These are phyloP conservation scores for Boletus speciosus DNA, from an alignment of 768 basidiomycete species.

Conservation along the genomic window DNA sequence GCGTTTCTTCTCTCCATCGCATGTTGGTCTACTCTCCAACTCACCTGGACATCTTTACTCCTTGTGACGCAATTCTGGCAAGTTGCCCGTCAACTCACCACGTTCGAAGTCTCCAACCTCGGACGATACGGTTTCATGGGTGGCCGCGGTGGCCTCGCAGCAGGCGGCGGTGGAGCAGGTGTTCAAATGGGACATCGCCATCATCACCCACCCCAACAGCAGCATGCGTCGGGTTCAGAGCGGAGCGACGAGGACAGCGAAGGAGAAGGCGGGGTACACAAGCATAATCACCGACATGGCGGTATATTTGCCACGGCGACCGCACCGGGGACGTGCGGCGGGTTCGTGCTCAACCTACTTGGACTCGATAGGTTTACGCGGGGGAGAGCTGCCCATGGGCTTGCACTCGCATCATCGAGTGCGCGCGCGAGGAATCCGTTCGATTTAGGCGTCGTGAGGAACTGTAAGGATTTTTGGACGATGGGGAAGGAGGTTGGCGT, in stretches of 20 bases:
- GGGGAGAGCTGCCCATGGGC: constrained; percentile 83
- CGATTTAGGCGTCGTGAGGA: constrained; percentile 71
- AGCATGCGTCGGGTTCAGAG: constrained; percentile 34
- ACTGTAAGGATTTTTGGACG: constrained; percentile 95
- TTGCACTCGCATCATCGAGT: constrained; percentile 54
- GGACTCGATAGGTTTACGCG: constrained; percentile 94
- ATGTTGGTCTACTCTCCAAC: constrained; percentile 86
- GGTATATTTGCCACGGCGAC: constrained; percentile 33
- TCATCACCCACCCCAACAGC: constrained; percentile 22
- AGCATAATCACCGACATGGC: constrained; percentile 46
- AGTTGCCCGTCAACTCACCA: constrained; percentile 91
- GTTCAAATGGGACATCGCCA: constrained; percentile 82
- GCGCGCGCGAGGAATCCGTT: constrained; percentile 86
- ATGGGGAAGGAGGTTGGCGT: constrained; percentile 82
- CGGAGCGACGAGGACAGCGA: constrained; percentile 46
- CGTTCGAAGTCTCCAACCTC: constrained; percentile 91
- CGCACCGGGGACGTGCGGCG: constrained; percentile 34
- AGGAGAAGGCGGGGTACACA: constrained; percentile 32
- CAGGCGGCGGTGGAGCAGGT: constrained; percentile 50
- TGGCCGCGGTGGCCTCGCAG: constrained; percentile 69
- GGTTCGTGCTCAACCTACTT: constrained; percentile 84
- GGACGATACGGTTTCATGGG: constrained; percentile 98
- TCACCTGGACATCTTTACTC: constrained; percentile 91
- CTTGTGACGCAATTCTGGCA: constrained; percentile 89
- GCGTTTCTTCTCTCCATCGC: constrained; percentile 82